Conservation (phyloP, 2,329 filamentous ascomycete genomes). For the Nannizziopsis barbatae region DNA sequence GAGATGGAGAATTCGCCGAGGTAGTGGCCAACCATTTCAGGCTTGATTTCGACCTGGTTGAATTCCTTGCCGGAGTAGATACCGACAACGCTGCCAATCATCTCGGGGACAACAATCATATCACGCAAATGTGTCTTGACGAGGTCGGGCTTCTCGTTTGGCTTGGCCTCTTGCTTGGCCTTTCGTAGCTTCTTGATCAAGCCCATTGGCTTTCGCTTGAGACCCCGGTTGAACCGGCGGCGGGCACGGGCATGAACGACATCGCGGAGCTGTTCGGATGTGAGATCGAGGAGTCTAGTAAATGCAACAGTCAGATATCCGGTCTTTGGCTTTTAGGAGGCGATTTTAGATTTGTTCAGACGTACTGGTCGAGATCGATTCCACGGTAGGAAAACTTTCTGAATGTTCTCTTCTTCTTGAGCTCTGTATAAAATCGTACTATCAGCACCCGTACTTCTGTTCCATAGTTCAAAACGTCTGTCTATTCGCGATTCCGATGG, state of each 20-base stretch:
- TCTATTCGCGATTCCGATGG: background rate
- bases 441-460: slow-evolving; percentile 17
- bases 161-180: slow-evolving; percentile 96
- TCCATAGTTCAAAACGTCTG: background rate
- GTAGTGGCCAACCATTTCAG: slow-evolving; percentile 99
- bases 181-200: slow-evolving; percentile 99
- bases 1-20: slow-evolving; percentile 99
- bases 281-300: slow-evolving; percentile 92
- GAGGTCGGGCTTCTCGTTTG: slow-evolving; percentile 99
- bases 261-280: slow-evolving; percentile 96
- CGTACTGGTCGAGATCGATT: slow-evolving; percentile 98
- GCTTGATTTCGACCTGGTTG: slow-evolving; percentile 99
- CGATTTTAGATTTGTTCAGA: slow-evolving; percentile 19
- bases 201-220: slow-evolving; percentile 99
- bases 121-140: slow-evolving; percentile 99
- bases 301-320: slow-evolving; percentile 9
- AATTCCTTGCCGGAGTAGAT: slow-evolving; percentile 99
- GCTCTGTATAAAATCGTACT: slow-evolving; percentile 47
- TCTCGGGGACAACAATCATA: slow-evolving; percentile 99
- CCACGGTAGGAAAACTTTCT: slow-evolving; percentile 99
- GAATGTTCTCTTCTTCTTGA: slow-evolving; percentile 99
- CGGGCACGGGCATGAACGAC: slow-evolving; percentile 98
- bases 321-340: background rate
- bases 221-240: slow-evolving; percentile 97
- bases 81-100: slow-evolving; percentile 97